Evolutionary conservation across 1,139 yeast species (phyloP).

Genomic region (Suhomyces anneliseae): DNA sequence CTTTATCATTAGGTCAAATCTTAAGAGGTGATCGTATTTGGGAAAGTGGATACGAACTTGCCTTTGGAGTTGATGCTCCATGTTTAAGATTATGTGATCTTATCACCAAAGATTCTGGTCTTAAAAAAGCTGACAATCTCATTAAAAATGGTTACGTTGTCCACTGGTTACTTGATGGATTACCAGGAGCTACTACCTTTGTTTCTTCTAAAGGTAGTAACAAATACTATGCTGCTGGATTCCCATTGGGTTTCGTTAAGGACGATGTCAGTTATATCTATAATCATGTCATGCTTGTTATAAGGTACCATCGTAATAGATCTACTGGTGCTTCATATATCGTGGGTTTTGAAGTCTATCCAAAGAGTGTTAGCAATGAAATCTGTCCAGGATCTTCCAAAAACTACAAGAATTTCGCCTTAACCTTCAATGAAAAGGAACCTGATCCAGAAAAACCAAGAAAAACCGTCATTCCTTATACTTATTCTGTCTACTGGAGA

Average conservation of each 20-base stretch:
- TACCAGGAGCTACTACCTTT: slow-evolving; percentile 89
- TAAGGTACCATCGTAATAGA: slow-evolving; percentile 65
- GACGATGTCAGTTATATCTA: slow-evolving; percentile 61
- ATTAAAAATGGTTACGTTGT: slow-evolving; percentile 72
- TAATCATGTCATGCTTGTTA: slow-evolving; percentile 79
- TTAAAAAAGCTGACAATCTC: slow-evolving; percentile 58
- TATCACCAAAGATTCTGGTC: slow-evolving; percentile 48
- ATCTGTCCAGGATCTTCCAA: slow-evolving; percentile 71
- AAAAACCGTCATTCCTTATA: slow-evolving; percentile 60
- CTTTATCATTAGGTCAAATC: slow-evolving; percentile 73
- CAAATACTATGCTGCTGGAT: slow-evolving; percentile 83
- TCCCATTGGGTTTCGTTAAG: slow-evolving; percentile 73
- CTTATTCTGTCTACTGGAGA: slow-evolving; percentile 88
- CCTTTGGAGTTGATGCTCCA: slow-evolving; percentile 60
- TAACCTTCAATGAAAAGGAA: slow-evolving; percentile 24
- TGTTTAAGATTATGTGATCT: slow-evolving; percentile 72
- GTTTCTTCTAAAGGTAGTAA: slow-evolving; percentile 56
- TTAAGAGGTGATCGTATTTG: slow-evolving; percentile 79
- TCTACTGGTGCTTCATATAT: slow-evolving; percentile 52
- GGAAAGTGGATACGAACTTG: slow-evolving; percentile 67
- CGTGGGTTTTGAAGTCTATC: slow-evolving; percentile 90
- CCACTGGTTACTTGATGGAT: slow-evolving; percentile 81
- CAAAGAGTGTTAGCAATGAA: slow-evolving; percentile 69
- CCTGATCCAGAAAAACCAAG: slow-evolving; percentile 16
- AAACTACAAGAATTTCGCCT: slow-evolving; percentile 53